phyloP scores from a whole-genome alignment of 495 filamentous ascomycete genomes.

The Penicillium roqueforti region DNA sequence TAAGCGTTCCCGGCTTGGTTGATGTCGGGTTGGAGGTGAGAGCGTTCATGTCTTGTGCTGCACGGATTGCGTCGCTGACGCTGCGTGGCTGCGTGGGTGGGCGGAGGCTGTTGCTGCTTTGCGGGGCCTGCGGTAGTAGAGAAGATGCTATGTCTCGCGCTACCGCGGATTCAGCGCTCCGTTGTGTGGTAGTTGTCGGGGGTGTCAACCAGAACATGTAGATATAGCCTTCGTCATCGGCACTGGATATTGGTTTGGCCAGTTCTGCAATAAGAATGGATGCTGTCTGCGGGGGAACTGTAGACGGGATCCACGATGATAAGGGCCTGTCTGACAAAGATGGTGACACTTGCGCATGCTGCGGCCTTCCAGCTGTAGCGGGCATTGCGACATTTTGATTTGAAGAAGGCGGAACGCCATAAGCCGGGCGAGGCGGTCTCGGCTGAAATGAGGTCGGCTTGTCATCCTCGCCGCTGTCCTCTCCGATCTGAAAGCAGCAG shows the following conservation, averaged over 20 bases:
- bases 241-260: conserved; percentile 70
- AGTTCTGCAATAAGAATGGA: conserved; percentile 68
- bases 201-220: conserved; percentile 94
- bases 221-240: conserved; percentile 88
- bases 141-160: conserved; percentile 55
- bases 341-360: conserved; percentile 7
- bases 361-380: conserved; percentile 3
- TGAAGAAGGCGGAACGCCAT: conserved; percentile 13
- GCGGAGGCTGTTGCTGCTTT: conserved; percentile 8
- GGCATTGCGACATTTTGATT: conserved; percentile 8
- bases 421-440: conserved; percentile 17
- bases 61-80: conserved; percentile 60
- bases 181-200: conserved; percentile 37
- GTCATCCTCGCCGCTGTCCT: conserved; percentile 18
- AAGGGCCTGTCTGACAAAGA: conserved; percentile 25
- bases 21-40: conserved; percentile 32
- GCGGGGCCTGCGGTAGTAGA: conserved; percentile 47
- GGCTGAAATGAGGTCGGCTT: conserved; percentile 15
- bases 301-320: conserved; percentile 62
- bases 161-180: conserved; percentile 30
- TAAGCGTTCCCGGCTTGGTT: conserved; percentile 48
- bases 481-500: conserved; percentile 37
- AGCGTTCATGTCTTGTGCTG: conserved; percentile 48
- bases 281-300: conserved; percentile 59
- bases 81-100: conserved; percentile 48